Percentiles rank a stretch among this genome's conserved stretches.
These are phyloP conservation scores for Cruciata laevipes DNA, from an alignment of 257 asterid species.

Conservation along the genomic window DNA sequence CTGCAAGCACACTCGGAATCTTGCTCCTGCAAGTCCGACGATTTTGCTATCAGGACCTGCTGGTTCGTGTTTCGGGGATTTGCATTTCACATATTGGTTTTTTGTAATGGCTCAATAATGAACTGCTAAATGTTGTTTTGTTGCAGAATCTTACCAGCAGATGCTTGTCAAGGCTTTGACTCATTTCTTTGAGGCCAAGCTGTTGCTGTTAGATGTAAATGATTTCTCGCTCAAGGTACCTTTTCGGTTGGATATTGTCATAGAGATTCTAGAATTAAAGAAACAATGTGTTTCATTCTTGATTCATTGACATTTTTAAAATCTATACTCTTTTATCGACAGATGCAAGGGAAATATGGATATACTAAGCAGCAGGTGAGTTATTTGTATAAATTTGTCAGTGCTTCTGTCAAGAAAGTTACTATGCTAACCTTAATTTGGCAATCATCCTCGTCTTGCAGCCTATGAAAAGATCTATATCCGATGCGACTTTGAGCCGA, in stretches of 20 bases:
- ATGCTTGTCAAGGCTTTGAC: constrained; percentile 84
- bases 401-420: background rate
- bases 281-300: constrained; percentile 6
- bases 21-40: constrained; percentile 89
- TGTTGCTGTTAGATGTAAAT: constrained; percentile 60
- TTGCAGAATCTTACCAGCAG: constrained; percentile 66
- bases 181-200: constrained; percentile 62
- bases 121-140: background rate
- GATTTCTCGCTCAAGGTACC: constrained; percentile 81
- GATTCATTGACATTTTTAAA: constrained; percentile 12
- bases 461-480: constrained; percentile 64
- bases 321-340: constrained; percentile 19
- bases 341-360: constrained; percentile 84
- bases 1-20: constrained; percentile 78
- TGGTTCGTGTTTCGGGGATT: constrained; percentile 31
- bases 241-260: background rate
- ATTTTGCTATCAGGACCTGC: constrained; percentile 92
- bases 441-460: constrained; percentile 25
- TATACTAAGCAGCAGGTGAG: constrained; percentile 53
- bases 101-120: background rate
- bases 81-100: background rate
- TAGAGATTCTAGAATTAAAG: background rate
- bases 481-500: constrained; percentile 63
- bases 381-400: background rate
- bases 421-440: background rate